Base-by-base conservation (phyloP, 768 basidiomycete genomes). In the Tylopilus balloui region DNA sequence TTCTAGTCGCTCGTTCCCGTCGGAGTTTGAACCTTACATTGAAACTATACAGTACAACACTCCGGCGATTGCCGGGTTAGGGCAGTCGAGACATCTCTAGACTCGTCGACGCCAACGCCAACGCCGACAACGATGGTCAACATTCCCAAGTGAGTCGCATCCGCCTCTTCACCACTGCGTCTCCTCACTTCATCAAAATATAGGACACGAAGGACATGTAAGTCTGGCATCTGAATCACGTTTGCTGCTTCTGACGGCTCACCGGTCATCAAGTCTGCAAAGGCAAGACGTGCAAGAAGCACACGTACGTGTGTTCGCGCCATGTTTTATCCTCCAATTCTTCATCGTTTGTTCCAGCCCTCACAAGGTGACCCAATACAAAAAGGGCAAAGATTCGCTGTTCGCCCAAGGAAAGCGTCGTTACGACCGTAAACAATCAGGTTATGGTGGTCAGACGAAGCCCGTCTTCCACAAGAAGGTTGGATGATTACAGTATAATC, bases 381-480 rank as follows among this genome's bases (percentile, higher is more conserved):
- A 99, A 86, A 96, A 92, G 82, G 96, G 96, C 70, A 98, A 99
- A 77, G 95, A 92, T 69, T 98, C 96, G 52, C 75, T 94, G 55
- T 89, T 90, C 69, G 96, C 91, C 45, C 95, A 99, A 77, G 96
- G 96, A 77, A 98, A 99, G 85, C 89, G 96, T 66, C 92, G 96
- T 78, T 98, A 99, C 77, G 96, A 98, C 79, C 87, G 95, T 66
- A 95, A 96, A 83, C 93, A 90, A 73, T 87, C 86, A 57, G 90
- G 95, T 74, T 98, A 97, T 77, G 95, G 95, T 88, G 95, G 95
- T 76, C 95, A 99, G 81, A 99, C 95, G 52, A 99, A 99, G 79
- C 95, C 95, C 53, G 94, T 99, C 74, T 99, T 99, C 88, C 96
- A 99, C 89, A 99, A 99, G 81, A 98, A 96, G 86, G 92, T 66